These are phyloP conservation scores for Penicillium psychrosexuale DNA, from an alignment of 2,329 filamentous ascomycete species.

Conservation along the genomic window DNA sequence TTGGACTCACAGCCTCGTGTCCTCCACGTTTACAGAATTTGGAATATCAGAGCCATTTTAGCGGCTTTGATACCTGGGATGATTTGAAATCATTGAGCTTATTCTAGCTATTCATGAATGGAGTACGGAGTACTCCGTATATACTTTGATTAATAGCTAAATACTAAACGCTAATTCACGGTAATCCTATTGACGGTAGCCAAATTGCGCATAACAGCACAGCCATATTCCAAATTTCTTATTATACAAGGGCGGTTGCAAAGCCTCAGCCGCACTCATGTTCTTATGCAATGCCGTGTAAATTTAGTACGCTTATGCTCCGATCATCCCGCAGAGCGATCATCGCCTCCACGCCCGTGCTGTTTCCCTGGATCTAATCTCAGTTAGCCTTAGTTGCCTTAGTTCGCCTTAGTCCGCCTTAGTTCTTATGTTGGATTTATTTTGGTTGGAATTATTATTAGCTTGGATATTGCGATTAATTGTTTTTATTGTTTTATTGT, in stretches of 20 bases:
- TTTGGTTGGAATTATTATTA: slow-evolving; percentile 6
- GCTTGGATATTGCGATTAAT: slow-evolving; percentile 7
- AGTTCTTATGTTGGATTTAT: slow-evolving; percentile 8
- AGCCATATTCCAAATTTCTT: background rate
- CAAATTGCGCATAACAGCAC: background rate
- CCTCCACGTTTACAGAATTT: slow-evolving; percentile 10
- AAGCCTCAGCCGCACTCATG: slow-evolving; percentile 15
- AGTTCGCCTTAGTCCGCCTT: slow-evolving; percentile 12
- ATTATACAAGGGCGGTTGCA: background rate
- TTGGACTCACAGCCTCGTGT: slow-evolving; percentile 7
- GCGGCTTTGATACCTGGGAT: background rate
- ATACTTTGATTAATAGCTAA: too few relatives aligned
- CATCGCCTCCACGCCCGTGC: slow-evolving; percentile 24
- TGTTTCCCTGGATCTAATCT: slow-evolving; percentile 20
- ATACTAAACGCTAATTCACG: background rate
- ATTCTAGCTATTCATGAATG: too few relatives aligned
- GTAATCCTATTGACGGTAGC: background rate
- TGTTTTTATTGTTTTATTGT: slow-evolving; percentile 2
- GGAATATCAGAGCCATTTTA: background rate
- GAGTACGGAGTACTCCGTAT: too few relatives aligned
- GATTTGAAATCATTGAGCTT: too few relatives aligned
- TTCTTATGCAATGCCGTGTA: slow-evolving; percentile 9
- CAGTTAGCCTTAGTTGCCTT: slow-evolving; percentile 13
- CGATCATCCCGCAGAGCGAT: slow-evolving; percentile 26
- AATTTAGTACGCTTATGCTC: slow-evolving; percentile 23